Conservation (phyloP, 768 basidiomycete species). For the Candolleomyces efflorescens region DNA sequence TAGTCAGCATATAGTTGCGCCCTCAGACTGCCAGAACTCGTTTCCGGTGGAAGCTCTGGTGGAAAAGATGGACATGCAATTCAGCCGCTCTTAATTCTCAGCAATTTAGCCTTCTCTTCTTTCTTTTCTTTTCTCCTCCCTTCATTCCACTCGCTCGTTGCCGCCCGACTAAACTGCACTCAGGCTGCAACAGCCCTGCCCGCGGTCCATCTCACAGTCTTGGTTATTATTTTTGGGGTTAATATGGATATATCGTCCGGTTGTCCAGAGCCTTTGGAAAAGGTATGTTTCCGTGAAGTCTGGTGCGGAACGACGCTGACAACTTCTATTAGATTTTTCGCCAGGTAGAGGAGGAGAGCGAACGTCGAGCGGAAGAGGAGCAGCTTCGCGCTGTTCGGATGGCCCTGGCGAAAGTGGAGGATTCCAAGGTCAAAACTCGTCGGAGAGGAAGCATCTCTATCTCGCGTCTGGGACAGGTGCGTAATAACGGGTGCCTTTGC, state of each 20-base stretch:
- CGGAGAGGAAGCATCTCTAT: conserved; percentile 53
- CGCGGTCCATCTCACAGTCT: neutral
- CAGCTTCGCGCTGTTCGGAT: conserved; percentile 5
- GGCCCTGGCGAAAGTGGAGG: conserved; percentile 16
- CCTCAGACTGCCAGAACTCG: neutral
- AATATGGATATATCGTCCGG: conserved; percentile 9
- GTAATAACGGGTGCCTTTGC: neutral
- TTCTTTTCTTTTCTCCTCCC: neutral
- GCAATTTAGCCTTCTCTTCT: neutral
- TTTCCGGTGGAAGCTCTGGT: conserved; percentile 2
- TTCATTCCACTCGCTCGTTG: neutral
- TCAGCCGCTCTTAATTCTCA: neutral
- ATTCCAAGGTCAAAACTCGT: conserved; percentile 27
- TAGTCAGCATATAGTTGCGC: neutral
- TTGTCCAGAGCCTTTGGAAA: conserved; percentile 29
- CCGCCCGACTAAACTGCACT: neutral
- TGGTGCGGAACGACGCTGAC: neutral
- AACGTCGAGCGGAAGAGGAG: conserved; percentile 41
- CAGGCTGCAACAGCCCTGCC: neutral
- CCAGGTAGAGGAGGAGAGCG: conserved; percentile 54
- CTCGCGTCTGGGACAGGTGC: conserved; percentile 58
- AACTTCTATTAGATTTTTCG: conserved; percentile 48
- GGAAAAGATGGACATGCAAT: conserved; percentile 1
- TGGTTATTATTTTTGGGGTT: neutral
- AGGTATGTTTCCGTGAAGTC: conserved; percentile 14